Evolutionary conservation across 116 monocot species (phyloP), one percentile per base, ranked within the genome.

Genomic region (Cymodocea nodosa): DNA sequence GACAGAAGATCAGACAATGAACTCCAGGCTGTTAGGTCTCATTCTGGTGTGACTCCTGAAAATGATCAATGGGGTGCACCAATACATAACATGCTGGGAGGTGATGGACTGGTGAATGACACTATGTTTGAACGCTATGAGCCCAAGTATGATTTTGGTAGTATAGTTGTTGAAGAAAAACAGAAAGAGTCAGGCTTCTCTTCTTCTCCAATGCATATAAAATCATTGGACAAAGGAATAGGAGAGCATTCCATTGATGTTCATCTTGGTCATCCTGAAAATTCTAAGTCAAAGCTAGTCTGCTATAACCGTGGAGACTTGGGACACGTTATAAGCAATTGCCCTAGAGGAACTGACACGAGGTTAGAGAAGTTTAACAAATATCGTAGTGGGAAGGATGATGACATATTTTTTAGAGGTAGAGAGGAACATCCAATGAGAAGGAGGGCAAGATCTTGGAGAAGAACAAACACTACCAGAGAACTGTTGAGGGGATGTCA

Each of bases 41-140:
- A 65, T 19, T 23, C 12, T 65, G 80, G 76, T 58, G 56, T 40
- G 4, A 52, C 66, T 39, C 67, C 68, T 56, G 80, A 72, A 75
- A 73, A 71, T 84, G 83, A 73, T 68, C 68, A 81, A 56, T 85
- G 85, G 83, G 83, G 65, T 56, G 76, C 69, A 40, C 62, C 75
- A 71, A 62, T 34, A 23, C 74, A 17, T 67, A 71, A 55, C 10
- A 13, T 30, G 20, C 40, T 44, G 23, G 53, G 35, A 69, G 68
- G 66, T 0, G 62, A 68, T 65, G 77, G 51, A 30, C 18, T 56
- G 4, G 73, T 62, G n/a, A 74, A 78, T 72, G 75, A 49, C 51
- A 35, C 63, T 53, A 81, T 75, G 4, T 85, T 86, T 77, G 83
- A 86, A 44, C 73, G 81, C 13, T 90, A 90, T 64, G 86, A 83